Evolutionary conservation across 805 yeast genomes (phyloP).

Genomic region (Saturnispora sanitii): DNA sequence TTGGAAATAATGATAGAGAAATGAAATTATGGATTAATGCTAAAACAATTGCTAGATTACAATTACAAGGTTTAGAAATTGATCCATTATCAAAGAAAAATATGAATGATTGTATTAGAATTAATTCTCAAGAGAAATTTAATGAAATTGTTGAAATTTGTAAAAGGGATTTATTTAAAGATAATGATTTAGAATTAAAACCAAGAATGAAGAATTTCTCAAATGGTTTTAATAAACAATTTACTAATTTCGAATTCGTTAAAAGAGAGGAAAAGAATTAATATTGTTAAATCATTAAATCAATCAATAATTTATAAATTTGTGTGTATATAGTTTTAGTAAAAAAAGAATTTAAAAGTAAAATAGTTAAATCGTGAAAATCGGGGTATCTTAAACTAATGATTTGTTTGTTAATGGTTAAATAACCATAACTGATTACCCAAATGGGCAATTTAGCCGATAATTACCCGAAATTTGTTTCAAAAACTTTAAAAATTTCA

Average conservation of each 20-base stretch:
- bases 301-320: too few species aligned
- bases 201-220: slow-evolving; percentile 25
- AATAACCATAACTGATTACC: too few species aligned
- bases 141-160: slow-evolving; percentile 51
- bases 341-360: too few species aligned
- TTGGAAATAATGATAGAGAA: slow-evolving; percentile 50
- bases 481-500: too few species aligned
- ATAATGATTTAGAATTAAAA: slow-evolving; percentile 12
- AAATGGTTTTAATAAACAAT: slow-evolving; percentile 25
- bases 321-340: too few species aligned
- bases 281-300: too few species aligned
- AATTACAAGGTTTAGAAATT: slow-evolving; percentile 46
- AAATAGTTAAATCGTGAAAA: too few species aligned
- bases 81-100: slow-evolving; percentile 48
- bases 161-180: slow-evolving; percentile 36
- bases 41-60: slow-evolving; percentile 73
- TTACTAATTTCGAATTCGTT: slow-evolving; percentile 23
- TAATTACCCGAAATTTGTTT: too few species aligned
- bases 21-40: slow-evolving; percentile 70
- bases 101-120: slow-evolving; percentile 38
- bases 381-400: too few species aligned
- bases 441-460: too few species aligned
- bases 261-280: slow-evolving; percentile 19
- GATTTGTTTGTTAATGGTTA: too few species aligned
- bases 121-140: slow-evolving; percentile 46